Evolutionary conservation across 1,139 yeast species (phyloP).

Genomic region (Saccharomyces hybrid): DNA sequence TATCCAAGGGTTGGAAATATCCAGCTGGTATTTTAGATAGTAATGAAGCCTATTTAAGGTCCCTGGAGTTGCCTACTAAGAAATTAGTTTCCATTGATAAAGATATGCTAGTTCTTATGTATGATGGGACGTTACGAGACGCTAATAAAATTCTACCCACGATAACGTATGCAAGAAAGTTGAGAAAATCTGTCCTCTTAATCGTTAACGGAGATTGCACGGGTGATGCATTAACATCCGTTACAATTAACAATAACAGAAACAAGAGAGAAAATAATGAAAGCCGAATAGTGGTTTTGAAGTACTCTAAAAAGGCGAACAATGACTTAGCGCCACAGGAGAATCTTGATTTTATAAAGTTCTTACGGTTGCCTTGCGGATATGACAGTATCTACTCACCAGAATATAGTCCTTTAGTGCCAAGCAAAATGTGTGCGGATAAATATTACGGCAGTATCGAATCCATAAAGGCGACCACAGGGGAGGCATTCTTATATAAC

Average conservation of each 20-base stretch:
- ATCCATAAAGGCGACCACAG: constrained; percentile 28
- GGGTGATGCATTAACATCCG: constrained; percentile 28
- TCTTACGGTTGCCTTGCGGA: constrained; percentile 25
- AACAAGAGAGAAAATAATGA: constrained; percentile 19
- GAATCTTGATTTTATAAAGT: constrained; percentile 20
- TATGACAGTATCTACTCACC: constrained; percentile 26
- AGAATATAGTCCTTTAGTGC: constrained; percentile 22
- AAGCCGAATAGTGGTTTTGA: constrained; percentile 19
- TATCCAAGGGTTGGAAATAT: constrained; percentile 29
- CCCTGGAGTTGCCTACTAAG: constrained; percentile 21
- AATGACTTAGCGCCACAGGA: constrained; percentile 18
- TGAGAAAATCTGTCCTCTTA: constrained; percentile 20
- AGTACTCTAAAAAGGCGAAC: constrained; percentile 19
- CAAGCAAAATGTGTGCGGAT: constrained; percentile 24
- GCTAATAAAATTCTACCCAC: constrained; percentile 26
- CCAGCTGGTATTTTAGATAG: constrained; percentile 22
- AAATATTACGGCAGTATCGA: constrained; percentile 25
- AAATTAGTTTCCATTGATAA: constrained; percentile 22
- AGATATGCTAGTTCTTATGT: constrained; percentile 21
- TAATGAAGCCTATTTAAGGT: constrained; percentile 26
- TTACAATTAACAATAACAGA: constrained; percentile 29
- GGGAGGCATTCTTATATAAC: constrained; percentile 29
- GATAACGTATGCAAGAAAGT: constrained; percentile 21
- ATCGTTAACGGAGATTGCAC: constrained; percentile 24
- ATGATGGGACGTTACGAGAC: constrained; percentile 27